A percentile compares a stretch with the other conserved stretches of the same genome.
Evolutionary conservation across 345 rosid genomes (phyloP).

Genomic region (Eucalyptus viminalis): DNA sequence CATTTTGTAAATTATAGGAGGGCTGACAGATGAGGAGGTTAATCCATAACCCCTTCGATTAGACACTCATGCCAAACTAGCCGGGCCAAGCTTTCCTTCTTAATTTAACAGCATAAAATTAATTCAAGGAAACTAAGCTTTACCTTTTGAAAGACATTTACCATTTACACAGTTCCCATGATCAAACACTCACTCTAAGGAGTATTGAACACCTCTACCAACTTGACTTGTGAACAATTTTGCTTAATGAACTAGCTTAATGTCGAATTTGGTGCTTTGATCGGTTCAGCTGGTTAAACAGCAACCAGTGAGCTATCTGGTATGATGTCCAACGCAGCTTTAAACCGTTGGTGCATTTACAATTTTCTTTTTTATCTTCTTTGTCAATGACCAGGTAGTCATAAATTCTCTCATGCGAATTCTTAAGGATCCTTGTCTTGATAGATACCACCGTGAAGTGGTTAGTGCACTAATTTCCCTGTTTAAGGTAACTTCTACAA

Average conservation of each 20-base stretch:
- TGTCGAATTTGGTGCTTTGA: neutral
- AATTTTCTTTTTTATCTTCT: neutral
- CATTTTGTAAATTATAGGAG: neutral
- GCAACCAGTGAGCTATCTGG: neutral
- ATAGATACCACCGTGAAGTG: constrained; percentile 94
- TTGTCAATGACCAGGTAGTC: constrained; percentile 51
- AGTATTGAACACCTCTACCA: neutral
- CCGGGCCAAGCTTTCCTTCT: neutral
- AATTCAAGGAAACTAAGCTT: neutral
- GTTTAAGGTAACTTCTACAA: constrained; percentile 53
- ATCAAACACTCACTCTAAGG: neutral
- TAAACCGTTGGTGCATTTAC: neutral
- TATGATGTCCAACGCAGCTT: neutral
- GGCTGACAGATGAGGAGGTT: neutral
- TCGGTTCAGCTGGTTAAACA: neutral
- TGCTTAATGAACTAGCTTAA: neutral
- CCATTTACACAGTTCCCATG: neutral
- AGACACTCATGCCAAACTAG: neutral
- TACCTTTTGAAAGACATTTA: neutral
- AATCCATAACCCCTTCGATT: neutral
- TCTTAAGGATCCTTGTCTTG: constrained; percentile 96
- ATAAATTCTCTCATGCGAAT: constrained; percentile 95
- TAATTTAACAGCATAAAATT: neutral
- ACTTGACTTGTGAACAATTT: neutral
- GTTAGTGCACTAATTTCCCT: constrained; percentile 93